A percentile compares a stretch with the other conserved stretches of the same genome.
These are phyloP conservation scores for Chlorella sorokiniana DNA, from an alignment of 139 green algal genomes.

Conservation along the genomic window DNA sequence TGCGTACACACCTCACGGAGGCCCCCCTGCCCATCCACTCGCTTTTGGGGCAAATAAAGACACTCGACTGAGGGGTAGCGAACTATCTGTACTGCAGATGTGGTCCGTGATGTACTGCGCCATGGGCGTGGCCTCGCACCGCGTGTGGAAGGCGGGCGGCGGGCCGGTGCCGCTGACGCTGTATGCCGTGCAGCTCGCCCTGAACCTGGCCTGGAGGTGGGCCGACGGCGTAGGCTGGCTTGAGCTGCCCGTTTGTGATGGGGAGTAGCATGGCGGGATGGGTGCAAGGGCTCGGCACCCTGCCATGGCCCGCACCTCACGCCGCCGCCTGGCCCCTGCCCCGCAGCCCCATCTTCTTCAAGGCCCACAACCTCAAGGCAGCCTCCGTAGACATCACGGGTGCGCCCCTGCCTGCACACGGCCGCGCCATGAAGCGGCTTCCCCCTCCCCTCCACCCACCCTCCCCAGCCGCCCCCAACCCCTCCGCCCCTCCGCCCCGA, in stretches of 20 bases:
- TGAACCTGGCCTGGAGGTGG: slow-evolving; percentile 55
- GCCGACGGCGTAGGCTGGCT: no score
- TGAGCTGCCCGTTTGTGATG: no score
- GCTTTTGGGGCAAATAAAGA: no score
- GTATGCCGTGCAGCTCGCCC: slow-evolving; percentile 35
- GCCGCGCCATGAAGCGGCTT: not conserved
- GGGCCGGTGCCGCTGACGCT: slow-evolving; percentile 36
- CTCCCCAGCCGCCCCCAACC: no score
- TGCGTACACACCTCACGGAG: no score
- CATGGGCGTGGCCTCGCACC: slow-evolving; percentile 44
- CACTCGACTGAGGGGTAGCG: no score
- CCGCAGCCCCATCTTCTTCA: slow-evolving; percentile 73
- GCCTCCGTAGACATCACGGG: slow-evolving; percentile 63
- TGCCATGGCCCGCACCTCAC: no score
- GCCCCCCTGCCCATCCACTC: not conserved
- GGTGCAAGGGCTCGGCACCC: no score
- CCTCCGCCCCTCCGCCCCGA: no score
- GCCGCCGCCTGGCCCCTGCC: no score
- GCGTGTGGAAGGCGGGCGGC: slow-evolving; percentile 38
- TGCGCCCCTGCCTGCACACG: not conserved
- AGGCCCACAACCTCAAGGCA: slow-evolving; percentile 49
- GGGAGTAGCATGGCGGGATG: no score
- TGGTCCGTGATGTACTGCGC: slow-evolving; percentile 40
- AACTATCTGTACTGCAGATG: not conserved
- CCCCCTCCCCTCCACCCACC: no score